phyloP scores from a whole-genome alignment of 176 grass and related monocot genomes.

The bread wheat (Triticum aestivum) region DNA sequence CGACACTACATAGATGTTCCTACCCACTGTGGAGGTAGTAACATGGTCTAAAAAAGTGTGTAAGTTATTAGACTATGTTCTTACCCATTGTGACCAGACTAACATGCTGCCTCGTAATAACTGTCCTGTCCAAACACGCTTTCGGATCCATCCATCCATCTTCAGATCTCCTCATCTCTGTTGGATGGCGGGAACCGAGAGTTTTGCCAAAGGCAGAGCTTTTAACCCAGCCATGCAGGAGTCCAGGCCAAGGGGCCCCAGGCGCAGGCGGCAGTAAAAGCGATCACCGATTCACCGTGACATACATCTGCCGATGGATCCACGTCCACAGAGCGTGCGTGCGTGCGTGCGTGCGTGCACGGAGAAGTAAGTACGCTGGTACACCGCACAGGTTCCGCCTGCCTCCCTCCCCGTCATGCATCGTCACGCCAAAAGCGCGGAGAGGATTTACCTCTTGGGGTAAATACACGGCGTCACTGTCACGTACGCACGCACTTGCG shows the following conservation, averaged over 20 bases:
- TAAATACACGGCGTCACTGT: not conserved
- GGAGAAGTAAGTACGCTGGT: not conserved
- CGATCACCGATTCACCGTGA: slow-evolving; percentile 21
- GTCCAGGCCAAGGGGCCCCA: not conserved
- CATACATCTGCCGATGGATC: not conserved
- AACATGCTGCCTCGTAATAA: not conserved
- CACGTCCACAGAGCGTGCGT: not conserved
- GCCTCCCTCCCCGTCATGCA: not conserved
- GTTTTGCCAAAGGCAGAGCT: not conserved
- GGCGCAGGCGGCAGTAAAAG: not conserved
- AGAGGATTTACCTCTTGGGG: not conserved
- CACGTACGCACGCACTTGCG: not conserved
- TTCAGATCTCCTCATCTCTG: not conserved
- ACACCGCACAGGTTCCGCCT: not conserved
- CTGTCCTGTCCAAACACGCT: not conserved
- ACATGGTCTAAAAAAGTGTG: too few relatives aligned
- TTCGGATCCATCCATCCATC: not conserved
- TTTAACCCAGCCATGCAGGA: not conserved
- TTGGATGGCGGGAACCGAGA: not conserved
- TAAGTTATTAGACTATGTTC: too few relatives aligned
- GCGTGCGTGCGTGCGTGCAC: not conserved
- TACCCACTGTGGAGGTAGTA: too few relatives aligned
- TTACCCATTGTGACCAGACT: too few relatives aligned
- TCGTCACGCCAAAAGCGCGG: not conserved
- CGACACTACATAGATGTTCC: too few relatives aligned